phyloP scores from a whole-genome alignment of 176 grass and related monocot genomes.

The Aechmea fasciata region DNA sequence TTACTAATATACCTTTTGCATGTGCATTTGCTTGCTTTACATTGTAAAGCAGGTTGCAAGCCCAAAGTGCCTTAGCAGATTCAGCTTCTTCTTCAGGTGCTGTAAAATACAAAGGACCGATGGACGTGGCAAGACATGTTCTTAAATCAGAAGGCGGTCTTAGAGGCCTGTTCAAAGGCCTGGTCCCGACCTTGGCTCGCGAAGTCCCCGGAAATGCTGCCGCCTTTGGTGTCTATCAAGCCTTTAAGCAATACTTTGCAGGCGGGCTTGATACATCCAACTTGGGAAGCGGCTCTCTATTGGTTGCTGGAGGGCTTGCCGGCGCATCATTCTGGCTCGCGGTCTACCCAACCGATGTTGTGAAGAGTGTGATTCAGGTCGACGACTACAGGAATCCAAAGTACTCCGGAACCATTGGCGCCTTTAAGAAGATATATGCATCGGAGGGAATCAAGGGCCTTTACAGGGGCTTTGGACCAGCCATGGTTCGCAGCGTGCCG shows the following conservation, averaged over 20 bases:
- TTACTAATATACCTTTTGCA: neutral
- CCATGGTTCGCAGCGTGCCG: slow-evolving; percentile 71
- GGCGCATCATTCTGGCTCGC: slow-evolving; percentile 57
- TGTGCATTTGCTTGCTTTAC: neutral
- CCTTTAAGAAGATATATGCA: slow-evolving; percentile 57
- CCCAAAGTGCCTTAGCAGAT: slow-evolving; percentile 49
- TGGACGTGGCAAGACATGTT: slow-evolving; percentile 69
- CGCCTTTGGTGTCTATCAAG: slow-evolving; percentile 75
- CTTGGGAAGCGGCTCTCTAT: slow-evolving; percentile 46
- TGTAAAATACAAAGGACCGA: slow-evolving; percentile 57
- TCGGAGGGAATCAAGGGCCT: slow-evolving; percentile 62
- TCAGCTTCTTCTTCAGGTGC: slow-evolving; percentile 10
- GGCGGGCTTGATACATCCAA: slow-evolving; percentile 52
- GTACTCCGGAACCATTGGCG: slow-evolving; percentile 50
- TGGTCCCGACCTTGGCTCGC: slow-evolving; percentile 53
- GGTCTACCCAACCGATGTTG: slow-evolving; percentile 74
- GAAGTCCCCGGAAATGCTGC: slow-evolving; percentile 66
- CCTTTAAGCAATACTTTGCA: slow-evolving; percentile 43
- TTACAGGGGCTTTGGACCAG: slow-evolving; percentile 73
- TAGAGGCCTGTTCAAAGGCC: slow-evolving; percentile 60
- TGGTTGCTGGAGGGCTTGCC: slow-evolving; percentile 54
- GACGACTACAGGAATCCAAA: slow-evolving; percentile 76
- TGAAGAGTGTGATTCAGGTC: slow-evolving; percentile 88
- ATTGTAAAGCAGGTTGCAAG: slow-evolving; percentile 46
- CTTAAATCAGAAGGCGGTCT: slow-evolving; percentile 47